These are phyloP conservation scores for Choiromyces venosus DNA, from an alignment of 495 filamentous ascomycete genomes.

Conservation along the genomic window DNA sequence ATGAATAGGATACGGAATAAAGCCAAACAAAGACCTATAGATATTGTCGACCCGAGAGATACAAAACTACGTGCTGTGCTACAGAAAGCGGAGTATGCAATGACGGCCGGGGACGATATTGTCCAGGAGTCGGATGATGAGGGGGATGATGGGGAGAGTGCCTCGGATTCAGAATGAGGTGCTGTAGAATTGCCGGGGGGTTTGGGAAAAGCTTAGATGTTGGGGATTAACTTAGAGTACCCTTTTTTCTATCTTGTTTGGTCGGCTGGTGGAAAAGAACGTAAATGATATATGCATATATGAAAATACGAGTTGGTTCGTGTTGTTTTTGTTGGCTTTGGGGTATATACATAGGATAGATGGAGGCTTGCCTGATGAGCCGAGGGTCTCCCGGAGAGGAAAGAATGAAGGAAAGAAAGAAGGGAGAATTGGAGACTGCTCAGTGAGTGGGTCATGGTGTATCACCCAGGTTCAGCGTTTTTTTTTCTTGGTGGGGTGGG, in stretches of 20 bases:
- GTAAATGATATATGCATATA: background rate
- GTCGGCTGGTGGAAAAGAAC: background rate
- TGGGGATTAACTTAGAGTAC: background rate
- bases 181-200: background rate
- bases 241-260: background rate
- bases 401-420: background rate
- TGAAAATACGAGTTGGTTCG: background rate
- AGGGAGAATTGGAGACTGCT: background rate
- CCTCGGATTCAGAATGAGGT: slow-evolving; percentile 25
- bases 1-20: slow-evolving; percentile 59
- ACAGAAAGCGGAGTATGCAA: slow-evolving; percentile 69
- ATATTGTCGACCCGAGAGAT: slow-evolving; percentile 71
- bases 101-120: slow-evolving; percentile 37
- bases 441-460: background rate
- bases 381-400: background rate
- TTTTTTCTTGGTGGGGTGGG: background rate
- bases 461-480: background rate
- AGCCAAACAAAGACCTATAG: slow-evolving; percentile 60
- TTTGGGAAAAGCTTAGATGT: background rate
- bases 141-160: slow-evolving; percentile 30
- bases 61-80: slow-evolving; percentile 60
- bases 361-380: background rate
- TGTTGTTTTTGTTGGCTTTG: background rate
- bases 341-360: background rate
- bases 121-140: slow-evolving; percentile 40